Evolutionary conservation across 2,329 filamentous ascomycete species (phyloP).

Genomic region (Metarhizium brunneum): DNA sequence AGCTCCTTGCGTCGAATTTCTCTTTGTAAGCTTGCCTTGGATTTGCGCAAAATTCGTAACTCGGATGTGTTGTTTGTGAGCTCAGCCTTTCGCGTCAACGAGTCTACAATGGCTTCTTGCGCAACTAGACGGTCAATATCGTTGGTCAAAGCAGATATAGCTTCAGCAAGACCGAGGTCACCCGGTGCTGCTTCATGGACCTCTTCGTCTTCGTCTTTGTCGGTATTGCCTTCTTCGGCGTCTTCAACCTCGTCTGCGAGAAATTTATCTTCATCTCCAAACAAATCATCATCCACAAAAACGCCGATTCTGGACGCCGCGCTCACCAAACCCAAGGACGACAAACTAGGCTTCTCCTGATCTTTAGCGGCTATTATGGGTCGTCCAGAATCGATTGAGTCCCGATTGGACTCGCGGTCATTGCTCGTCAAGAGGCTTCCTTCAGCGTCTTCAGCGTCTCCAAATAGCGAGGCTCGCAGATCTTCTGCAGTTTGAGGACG

Average conservation of each 20-base stretch:
- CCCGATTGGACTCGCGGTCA: conserved; percentile 52
- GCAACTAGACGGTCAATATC: conserved; percentile 84
- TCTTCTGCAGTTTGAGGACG: conserved; percentile 55
- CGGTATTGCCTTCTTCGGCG: conserved; percentile 42
- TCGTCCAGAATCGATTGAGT: conserved; percentile 47
- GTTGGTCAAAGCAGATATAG: conserved; percentile 76
- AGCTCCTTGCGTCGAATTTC: conserved; percentile 92
- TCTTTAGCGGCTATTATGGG: conserved; percentile 28
- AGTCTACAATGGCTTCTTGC: conserved; percentile 87
- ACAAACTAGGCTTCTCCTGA: conserved; percentile 70
- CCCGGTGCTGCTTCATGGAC: conserved; percentile 92
- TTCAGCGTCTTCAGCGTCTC: conserved; percentile 22
- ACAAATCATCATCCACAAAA: conserved; percentile 88
- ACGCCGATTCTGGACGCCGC: conserved; percentile 82
- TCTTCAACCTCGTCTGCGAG: conserved; percentile 81
- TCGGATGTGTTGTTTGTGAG: conserved; percentile 95
- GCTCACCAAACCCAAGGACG: conserved; percentile 84
- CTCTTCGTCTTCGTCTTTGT: conserved; percentile 59
- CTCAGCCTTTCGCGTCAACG: conserved; percentile 86
- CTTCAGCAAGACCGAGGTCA: conserved; percentile 86
- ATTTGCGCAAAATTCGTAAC: conserved; percentile 83
- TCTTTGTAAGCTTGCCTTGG: conserved; percentile 82
- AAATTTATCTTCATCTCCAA: conserved; percentile 79
- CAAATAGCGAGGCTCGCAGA: conserved; percentile 57
- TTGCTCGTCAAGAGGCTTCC: conserved; percentile 42